Evolutionary conservation across 2,329 filamentous ascomycete species (phyloP).

Genomic region (Fusarium tjaetaba): DNA sequence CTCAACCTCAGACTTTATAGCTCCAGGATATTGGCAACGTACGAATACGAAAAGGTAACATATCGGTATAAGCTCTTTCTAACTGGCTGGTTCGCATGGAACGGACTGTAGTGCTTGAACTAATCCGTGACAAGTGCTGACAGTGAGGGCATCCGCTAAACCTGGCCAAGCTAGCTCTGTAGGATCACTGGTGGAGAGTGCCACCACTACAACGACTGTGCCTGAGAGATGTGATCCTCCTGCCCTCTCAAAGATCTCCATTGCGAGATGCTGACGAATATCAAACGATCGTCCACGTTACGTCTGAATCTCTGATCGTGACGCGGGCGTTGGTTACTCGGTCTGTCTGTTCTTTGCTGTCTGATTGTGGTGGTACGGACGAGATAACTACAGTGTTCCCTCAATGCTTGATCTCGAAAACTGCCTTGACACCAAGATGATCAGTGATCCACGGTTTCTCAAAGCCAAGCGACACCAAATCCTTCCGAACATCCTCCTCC

Average conservation of each 20-base stretch:
- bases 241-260: not conserved
- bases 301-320: not conserved
- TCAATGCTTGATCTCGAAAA: not conserved
- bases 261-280: too few species aligned
- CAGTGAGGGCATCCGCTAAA: not conserved
- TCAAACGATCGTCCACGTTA: not conserved
- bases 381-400: too few species aligned
- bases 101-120: not conserved
- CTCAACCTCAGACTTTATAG: not conserved
- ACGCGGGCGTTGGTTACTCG: fast-evolving
- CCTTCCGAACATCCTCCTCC: not conserved
- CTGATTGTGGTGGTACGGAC: fast-evolving
- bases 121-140: not conserved
- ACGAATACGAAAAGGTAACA: too few species aligned
- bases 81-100: not conserved
- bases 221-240: not conserved
- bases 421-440: constrained; percentile 9
- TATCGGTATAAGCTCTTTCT: not conserved
- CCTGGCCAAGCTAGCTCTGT: not conserved
- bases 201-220: not conserved
- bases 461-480: constrained; percentile 8
- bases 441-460: constrained; percentile 17
- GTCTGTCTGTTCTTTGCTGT: fast-evolving
- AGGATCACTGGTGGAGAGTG: not conserved
- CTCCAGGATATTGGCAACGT: not conserved